Evolutionary conservation across 2,329 filamentous ascomycete genomes (phyloP).

Genomic region (Talaromyces sp.): DNA sequence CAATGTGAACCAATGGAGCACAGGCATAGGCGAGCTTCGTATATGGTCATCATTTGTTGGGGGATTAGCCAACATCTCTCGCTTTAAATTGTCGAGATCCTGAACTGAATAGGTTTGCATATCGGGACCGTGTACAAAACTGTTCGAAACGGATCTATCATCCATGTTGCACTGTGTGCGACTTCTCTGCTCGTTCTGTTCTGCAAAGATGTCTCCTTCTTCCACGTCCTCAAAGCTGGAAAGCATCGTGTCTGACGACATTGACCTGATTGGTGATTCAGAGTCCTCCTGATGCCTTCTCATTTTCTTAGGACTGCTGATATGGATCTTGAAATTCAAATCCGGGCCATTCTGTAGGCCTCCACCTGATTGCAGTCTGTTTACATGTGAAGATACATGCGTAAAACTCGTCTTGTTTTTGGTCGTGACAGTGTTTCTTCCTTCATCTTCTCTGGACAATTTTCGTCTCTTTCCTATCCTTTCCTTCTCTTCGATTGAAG

Average conservation of each 20-base stretch:
- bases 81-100: neutral
- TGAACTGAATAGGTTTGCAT: neutral
- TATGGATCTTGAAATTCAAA: neutral
- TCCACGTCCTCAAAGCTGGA: neutral
- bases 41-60: neutral
- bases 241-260: constrained; percentile 17
- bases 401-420: constrained; percentile 9
- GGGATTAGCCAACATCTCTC: neutral
- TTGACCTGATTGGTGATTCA: constrained; percentile 13
- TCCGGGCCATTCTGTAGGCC: neutral
- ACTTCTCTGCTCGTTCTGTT: neutral
- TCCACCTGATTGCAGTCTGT: neutral
- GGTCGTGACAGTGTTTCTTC: constrained; percentile 23
- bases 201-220: neutral
- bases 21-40: constrained; percentile 1
- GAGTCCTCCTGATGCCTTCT: neutral
- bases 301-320: neutral
- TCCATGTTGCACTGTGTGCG: neutral
- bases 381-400: neutral
- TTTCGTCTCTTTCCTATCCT: constrained; percentile 36
- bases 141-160: neutral
- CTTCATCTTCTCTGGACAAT: constrained; percentile 31
- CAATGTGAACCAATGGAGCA: constrained; percentile 25
- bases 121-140: neutral
- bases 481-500: constrained; percentile 28